Conservation (phyloP, 2,329 filamentous ascomycete genomes). For the Aspergillus aculeatinus region DNA sequence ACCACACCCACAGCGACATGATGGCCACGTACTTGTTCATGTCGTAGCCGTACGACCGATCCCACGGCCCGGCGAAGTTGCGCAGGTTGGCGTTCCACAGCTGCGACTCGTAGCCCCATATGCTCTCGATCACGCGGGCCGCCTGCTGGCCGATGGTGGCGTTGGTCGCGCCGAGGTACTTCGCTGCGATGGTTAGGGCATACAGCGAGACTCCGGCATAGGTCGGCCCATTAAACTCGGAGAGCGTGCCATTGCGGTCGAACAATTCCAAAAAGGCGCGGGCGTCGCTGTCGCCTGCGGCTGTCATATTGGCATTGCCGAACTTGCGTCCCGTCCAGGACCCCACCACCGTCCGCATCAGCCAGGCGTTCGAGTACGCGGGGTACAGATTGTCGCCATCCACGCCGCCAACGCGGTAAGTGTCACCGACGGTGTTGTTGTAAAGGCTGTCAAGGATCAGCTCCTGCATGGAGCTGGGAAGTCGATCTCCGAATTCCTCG, state of each 20-base stretch:
- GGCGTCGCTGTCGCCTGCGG: slow-evolving; percentile 57
- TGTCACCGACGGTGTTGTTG: slow-evolving; percentile 59
- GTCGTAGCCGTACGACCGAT: slow-evolving; percentile 62
- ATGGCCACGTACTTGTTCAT: slow-evolving; percentile 63
- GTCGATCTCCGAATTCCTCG: slow-evolving; percentile 56
- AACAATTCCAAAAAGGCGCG: slow-evolving; percentile 59
- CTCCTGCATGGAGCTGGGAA: slow-evolving; percentile 38
- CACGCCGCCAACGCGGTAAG: slow-evolving; percentile 61
- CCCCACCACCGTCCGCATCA: slow-evolving; percentile 63
- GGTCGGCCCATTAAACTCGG: slow-evolving; percentile 63
- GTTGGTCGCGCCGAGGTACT: slow-evolving; percentile 53
- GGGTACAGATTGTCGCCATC: slow-evolving; percentile 63
- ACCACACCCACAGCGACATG: slow-evolving; percentile 60
- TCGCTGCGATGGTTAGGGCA: slow-evolving; percentile 59
- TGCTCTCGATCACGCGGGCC: slow-evolving; percentile 52
- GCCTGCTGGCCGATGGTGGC: slow-evolving; percentile 57
- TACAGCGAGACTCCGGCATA: slow-evolving; percentile 63
- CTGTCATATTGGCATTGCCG: slow-evolving; percentile 60
- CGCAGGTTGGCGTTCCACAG: slow-evolving; percentile 60
- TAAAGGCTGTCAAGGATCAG: slow-evolving; percentile 56
- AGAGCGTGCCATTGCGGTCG: slow-evolving; percentile 55
- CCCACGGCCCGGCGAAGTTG: slow-evolving; percentile 65
- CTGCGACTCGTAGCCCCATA: slow-evolving; percentile 53
- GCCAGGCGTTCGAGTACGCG: slow-evolving; percentile 59
- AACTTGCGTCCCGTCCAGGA: slow-evolving; percentile 59